phyloP scores from a whole-genome alignment of 345 rosid genomes.

The Murraya paniculata region DNA sequence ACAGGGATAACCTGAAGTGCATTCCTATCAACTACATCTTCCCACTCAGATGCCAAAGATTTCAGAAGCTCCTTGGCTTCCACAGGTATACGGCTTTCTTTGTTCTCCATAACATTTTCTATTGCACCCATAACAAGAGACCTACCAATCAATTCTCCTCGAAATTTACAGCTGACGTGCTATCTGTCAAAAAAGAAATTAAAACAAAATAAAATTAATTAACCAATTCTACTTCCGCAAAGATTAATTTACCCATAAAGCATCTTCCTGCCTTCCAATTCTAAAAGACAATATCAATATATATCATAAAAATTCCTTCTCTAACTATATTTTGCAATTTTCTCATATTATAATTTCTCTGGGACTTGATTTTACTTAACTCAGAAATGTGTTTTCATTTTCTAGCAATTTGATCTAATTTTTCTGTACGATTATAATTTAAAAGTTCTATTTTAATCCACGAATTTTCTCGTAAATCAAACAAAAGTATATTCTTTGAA shows the following conservation, averaged over 20 bases:
- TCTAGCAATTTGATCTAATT: no score
- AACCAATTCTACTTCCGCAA: background rate
- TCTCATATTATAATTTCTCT: no score
- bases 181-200: background rate
- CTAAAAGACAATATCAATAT: background rate
- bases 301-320: background rate
- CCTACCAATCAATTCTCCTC: constrained; percentile 1
- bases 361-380: background rate
- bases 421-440: no score
- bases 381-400: background rate
- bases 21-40: constrained; percentile 59
- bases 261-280: background rate
- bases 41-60: constrained; percentile 66
- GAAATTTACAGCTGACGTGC: background rate
- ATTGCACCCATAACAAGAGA: constrained; percentile 27
- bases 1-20: constrained; percentile 62
- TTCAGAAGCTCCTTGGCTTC: constrained; percentile 47
- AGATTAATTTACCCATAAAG: background rate
- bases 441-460: no score
- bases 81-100: constrained; percentile 24
- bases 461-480: no score
- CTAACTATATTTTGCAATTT: no score
- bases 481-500: background rate
- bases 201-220: background rate
- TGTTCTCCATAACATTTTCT: constrained; percentile 13